A percentile compares a stretch with the other conserved stretches of the same genome.
phyloP scores from a whole-genome alignment of 768 basidiomycete genomes.

The Leccinum longicurvipes region DNA sequence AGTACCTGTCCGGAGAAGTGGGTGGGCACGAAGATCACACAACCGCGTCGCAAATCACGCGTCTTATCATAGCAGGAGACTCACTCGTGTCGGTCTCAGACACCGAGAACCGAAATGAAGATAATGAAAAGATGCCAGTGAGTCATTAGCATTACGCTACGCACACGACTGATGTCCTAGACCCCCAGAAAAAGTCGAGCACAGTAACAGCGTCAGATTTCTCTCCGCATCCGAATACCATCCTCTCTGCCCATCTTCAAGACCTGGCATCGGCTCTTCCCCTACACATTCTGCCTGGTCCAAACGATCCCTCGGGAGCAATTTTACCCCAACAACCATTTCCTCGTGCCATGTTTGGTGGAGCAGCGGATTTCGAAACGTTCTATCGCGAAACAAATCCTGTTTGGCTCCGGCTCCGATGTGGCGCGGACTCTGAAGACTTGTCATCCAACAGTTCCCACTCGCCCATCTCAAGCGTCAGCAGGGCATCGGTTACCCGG shows the following conservation, averaged over 20 bases:
- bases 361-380: conserved; percentile 49
- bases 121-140: conserved; percentile 57
- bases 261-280: conserved; percentile 79
- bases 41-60: conserved; percentile 68
- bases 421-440: conserved; percentile 36
- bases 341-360: conserved; percentile 87
- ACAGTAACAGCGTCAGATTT: conserved; percentile 54
- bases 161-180: conserved; percentile 12
- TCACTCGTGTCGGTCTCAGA: conserved; percentile 58
- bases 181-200: conserved; percentile 59
- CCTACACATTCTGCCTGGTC: conserved; percentile 85
- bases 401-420: conserved; percentile 68
- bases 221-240: conserved; percentile 70
- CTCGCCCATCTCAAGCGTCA: neutral
- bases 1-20: conserved; percentile 83
- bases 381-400: conserved; percentile 89
- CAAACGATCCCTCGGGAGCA: conserved; percentile 80
- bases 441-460: conserved; percentile 1
- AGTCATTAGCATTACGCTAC: conserved; percentile 22
- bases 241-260: conserved; percentile 63
- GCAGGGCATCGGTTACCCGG: conserved; percentile 34
- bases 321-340: conserved; percentile 93
- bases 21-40: conserved; percentile 67
- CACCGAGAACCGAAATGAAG: conserved; percentile 32
- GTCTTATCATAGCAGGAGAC: conserved; percentile 88